These are phyloP conservation scores for Podaxis rugospora DNA, from an alignment of 768 basidiomycete genomes.

Conservation along the genomic window DNA sequence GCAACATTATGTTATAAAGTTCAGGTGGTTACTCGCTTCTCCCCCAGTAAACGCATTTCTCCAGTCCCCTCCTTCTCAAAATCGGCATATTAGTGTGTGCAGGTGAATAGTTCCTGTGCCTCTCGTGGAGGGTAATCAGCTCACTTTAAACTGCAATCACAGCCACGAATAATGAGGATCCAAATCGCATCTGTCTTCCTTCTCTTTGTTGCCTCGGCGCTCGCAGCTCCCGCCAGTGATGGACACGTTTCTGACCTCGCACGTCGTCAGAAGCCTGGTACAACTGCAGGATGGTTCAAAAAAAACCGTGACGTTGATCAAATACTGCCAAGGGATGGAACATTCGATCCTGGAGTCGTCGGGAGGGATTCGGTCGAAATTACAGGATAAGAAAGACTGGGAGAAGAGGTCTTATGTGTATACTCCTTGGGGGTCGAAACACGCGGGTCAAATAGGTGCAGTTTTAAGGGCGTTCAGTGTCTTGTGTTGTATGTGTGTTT, in stretches of 20 bases:
- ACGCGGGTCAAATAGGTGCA: background rate
- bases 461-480: too few relatives aligned
- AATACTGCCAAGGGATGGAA: background rate
- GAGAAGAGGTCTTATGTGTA: background rate
- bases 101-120: slow-evolving; percentile 7
- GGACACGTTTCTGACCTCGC: background rate
- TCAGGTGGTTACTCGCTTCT: slow-evolving; percentile 5
- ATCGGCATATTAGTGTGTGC: background rate
- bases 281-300: background rate
- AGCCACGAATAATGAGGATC: slow-evolving; percentile 1
- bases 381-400: background rate
- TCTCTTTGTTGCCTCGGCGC: background rate
- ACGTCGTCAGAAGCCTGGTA: background rate
- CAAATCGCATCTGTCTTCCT: background rate
- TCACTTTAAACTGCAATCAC: background rate
- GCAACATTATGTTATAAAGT: slow-evolving; percentile 8
- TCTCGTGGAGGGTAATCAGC: background rate
- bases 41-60: background rate
- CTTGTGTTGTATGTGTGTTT: too few relatives aligned
- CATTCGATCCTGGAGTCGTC: background rate
- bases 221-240: background rate
- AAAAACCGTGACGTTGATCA: background rate
- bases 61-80: background rate
- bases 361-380: background rate
- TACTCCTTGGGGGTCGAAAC: background rate